Percentiles rank a stretch among this genome's conserved stretches.
These are phyloP conservation scores for Hymenoscyphus albidus DNA, from an alignment of 2,329 filamentous ascomycete genomes.

Conservation along the genomic window DNA sequence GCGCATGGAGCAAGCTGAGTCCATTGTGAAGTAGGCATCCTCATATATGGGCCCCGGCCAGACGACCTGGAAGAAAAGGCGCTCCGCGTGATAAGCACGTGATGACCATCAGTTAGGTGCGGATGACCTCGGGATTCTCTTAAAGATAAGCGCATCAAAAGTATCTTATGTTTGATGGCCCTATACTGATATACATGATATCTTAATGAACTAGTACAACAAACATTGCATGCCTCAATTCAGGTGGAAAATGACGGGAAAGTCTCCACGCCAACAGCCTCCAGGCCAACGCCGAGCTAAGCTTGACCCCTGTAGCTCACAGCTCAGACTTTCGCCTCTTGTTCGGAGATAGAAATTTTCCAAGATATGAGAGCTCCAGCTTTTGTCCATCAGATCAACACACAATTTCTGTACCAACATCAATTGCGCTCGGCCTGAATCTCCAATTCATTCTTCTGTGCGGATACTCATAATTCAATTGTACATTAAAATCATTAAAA, in stretches of 20 bases:
- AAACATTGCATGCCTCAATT: background rate
- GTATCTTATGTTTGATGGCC: no score
- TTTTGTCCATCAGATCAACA: slow-evolving; percentile 10
- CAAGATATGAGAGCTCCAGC: background rate
- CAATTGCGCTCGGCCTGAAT: background rate
- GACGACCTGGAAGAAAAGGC: background rate
- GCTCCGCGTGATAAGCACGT: background rate
- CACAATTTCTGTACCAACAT: slow-evolving; percentile 7
- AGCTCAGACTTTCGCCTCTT: background rate
- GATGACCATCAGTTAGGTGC: background rate
- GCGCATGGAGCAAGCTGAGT: no score
- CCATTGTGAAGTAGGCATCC: no score
- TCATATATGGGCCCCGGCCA: no score
- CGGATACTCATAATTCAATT: background rate
- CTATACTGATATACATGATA: no score
- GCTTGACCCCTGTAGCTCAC: slow-evolving; percentile 1
- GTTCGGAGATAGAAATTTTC: background rate
- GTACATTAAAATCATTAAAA: background rate
- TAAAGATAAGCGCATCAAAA: background rate
- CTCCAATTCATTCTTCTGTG: slow-evolving; percentile 6
- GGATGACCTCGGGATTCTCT: background rate
- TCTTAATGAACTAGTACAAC: background rate
- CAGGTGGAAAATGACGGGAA: background rate
- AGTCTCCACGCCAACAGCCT: background rate
- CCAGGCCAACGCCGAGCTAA: background rate